Conservation (phyloP, 129 eudicot genomes). For the Centella asiatica region DNA sequence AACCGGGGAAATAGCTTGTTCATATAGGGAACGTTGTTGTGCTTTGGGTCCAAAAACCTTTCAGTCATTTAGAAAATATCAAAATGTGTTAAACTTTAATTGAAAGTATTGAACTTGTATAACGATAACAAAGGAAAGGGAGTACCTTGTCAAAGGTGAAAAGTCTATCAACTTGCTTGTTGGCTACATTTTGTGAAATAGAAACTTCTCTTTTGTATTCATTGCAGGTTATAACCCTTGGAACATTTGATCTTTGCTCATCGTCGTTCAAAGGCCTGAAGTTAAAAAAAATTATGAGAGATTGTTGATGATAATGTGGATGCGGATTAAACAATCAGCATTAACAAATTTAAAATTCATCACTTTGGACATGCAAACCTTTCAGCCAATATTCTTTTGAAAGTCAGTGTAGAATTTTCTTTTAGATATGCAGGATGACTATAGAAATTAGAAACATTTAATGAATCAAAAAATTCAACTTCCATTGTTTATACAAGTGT, state of each 20-base stretch:
- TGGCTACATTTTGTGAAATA: conserved; percentile 41
- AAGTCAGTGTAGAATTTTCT: no score
- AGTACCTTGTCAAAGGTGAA: conserved; percentile 84
- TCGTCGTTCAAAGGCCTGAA: conserved; percentile 69
- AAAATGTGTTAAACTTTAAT: not conserved
- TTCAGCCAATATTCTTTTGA: no score
- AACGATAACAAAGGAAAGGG: not conserved
- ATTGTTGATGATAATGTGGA: not conserved
- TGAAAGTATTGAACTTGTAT: not conserved
- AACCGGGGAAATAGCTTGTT: conserved; percentile 77
- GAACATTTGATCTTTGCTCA: conserved; percentile 61
- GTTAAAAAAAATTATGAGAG: not conserved
- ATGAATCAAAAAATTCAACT: no score
- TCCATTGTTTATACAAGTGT: no score
- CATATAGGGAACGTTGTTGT: conserved; percentile 76
- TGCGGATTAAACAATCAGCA: not conserved
- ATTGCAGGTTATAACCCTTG: conserved; percentile 65
- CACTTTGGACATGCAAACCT: no score
- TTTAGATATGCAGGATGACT: no score
- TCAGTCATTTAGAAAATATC: not conserved
- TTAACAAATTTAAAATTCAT: no score
- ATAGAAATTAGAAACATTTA: no score
- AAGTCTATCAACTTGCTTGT: conserved; percentile 65
- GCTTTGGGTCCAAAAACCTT: conserved; percentile 93
- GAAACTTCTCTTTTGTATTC: conserved; percentile 69